A percentile compares a stretch with the other conserved stretches of the same genome.
These are phyloP conservation scores for Dryas drummondii DNA, from an alignment of 306 rosid genomes.

Conservation along the genomic window DNA sequence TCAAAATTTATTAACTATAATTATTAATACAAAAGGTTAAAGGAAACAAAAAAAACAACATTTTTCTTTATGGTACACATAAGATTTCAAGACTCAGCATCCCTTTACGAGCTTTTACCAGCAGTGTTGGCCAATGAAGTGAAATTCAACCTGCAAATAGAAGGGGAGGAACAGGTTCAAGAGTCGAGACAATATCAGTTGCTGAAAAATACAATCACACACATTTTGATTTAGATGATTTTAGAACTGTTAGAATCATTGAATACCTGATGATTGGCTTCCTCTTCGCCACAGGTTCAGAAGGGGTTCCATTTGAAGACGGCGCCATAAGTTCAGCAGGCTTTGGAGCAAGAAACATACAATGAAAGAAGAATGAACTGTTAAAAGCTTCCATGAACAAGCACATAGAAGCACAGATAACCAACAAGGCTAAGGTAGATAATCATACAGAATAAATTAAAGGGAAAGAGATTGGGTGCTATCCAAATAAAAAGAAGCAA, in stretches of 20 bases:
- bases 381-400: slow-evolving; percentile 27
- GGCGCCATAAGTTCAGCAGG: slow-evolving; percentile 72
- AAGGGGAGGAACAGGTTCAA: slow-evolving; percentile 16
- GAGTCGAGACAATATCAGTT: slow-evolving; percentile 15
- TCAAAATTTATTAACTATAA: slow-evolving; percentile 7
- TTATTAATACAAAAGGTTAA: slow-evolving; percentile 30
- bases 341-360: slow-evolving; percentile 35
- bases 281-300: slow-evolving; percentile 45
- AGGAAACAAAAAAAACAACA: not conserved
- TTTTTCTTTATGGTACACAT: slow-evolving; percentile 18
- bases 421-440: not conserved
- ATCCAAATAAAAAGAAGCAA: no score
- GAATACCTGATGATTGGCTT: slow-evolving; percentile 79
- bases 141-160: slow-evolving; percentile 69
- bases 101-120: slow-evolving; percentile 52
- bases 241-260: not conserved
- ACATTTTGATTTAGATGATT: not conserved
- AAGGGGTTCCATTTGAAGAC: slow-evolving; percentile 31
- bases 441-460: not conserved
- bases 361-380: slow-evolving; percentile 1
- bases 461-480: not conserved
- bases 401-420: slow-evolving; percentile 3
- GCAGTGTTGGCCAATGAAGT: slow-evolving; percentile 74
- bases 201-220: not conserved
- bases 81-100: not conserved